Evolutionary conservation across 768 basidiomycete species (phyloP), one percentile per base, ranked within the genome.

Genomic region (Tricholoma bakamatsutake): DNA sequence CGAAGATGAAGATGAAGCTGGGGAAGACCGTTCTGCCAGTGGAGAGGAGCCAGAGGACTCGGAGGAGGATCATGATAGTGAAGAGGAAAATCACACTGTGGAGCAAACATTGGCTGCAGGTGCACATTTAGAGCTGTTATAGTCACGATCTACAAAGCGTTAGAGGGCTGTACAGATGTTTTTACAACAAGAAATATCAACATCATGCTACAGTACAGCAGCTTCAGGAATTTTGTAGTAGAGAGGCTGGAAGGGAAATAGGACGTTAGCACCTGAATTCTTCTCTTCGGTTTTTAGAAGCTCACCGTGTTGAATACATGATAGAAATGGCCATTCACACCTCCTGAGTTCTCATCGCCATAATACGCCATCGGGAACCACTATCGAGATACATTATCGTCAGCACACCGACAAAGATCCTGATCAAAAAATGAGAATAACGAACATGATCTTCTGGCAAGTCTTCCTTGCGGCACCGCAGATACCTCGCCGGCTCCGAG

Each of bases 301-400:
- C 84, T 60, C 60, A 88, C 86, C 47, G 85, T 86, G 34, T 79
- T 69, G 64, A 89, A 90, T 12, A 90, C 88, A 71, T 90, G 87
- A 62, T 91, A 90, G 58, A 73, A 82, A 64, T 90, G 88, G 0
- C 86, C 85, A 58, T 84, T 80, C 37, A 82, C 80, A 1, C 87
- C 87, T 13, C 82, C 83, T 21, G 69, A 58, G 37, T 70, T 61
- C 39, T 76, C 71, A 57, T 79, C 72, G 0, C 81, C 84, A 59
- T 84, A 84, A 63, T 88, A 91, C 55, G 78, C 79, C 76, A 82
- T 76, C 1, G 88, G 84, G 75, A 91, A 87, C 89, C 88, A 90
- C 87, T 88, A 53, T 34, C 15, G n/a, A 45, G n/a, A n/a, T n/a
- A n/a, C 47, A 18, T 42, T 27, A 40, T 24, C 4, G 13, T 39